Evolutionary conservation across 768 basidiomycete species (phyloP).

Genomic region (Paxillus ammoniavirescens): DNA sequence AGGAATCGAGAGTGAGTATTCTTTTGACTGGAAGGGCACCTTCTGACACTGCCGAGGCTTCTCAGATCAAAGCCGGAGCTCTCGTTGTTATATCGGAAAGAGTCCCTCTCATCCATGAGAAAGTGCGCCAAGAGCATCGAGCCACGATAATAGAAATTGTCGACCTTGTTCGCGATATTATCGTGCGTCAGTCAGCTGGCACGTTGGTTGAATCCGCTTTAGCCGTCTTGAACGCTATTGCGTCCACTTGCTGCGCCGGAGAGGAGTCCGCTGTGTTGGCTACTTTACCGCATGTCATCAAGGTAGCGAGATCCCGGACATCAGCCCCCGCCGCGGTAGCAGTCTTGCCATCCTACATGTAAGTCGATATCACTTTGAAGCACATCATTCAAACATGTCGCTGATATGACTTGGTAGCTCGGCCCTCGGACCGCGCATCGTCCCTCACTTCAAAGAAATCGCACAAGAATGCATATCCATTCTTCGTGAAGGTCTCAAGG

Average conservation of each 20-base stretch:
- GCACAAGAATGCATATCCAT: slow-evolving; percentile 54
- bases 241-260: slow-evolving; percentile 51
- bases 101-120: slow-evolving; percentile 55
- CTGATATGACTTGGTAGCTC: slow-evolving; percentile 40
- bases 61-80: slow-evolving; percentile 63
- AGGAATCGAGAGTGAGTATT: slow-evolving; percentile 48
- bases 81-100: slow-evolving; percentile 69
- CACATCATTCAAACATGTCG: not conserved
- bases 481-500: slow-evolving; percentile 39
- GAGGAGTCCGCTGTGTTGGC: slow-evolving; percentile 68
- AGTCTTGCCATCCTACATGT: slow-evolving; percentile 64
- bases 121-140: slow-evolving; percentile 51
- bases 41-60: not conserved
- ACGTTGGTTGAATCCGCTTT: slow-evolving; percentile 49
- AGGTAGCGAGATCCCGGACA: slow-evolving; percentile 41
- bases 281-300: slow-evolving; percentile 57
- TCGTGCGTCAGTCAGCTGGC: slow-evolving; percentile 42
- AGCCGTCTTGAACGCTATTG: slow-evolving; percentile 58
- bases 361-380: slow-evolving; percentile 19
- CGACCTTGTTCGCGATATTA: slow-evolving; percentile 44
- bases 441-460: slow-evolving; percentile 79
- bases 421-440: slow-evolving; percentile 82
- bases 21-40: not conserved
- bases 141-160: slow-evolving; percentile 54
- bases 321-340: slow-evolving; percentile 45